Evolutionary conservation across 2,329 filamentous ascomycete species (phyloP), one percentile per base, ranked within the genome.

Genomic region (Colletotrichum simmondsii): DNA sequence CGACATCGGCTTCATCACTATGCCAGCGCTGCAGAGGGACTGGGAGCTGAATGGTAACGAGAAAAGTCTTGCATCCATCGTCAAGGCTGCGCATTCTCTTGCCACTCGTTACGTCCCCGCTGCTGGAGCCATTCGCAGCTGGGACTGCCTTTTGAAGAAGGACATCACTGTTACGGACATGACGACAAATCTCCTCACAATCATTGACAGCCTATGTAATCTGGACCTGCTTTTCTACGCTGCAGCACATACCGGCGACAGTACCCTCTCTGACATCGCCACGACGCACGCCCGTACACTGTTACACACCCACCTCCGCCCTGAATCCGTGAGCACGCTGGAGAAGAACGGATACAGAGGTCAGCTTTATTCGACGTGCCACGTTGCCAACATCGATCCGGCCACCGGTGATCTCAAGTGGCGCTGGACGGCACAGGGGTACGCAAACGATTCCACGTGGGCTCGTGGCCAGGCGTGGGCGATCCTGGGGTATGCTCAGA

Each of bases 1-100:
- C 67, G 87, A 89, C 58, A 83, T 90, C 79, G 86, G 85, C 0
- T 89, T 89, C 74, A 88, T 89, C 75, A 85, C 89, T 84, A 19
- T 42, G 37, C 4, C 83, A 86, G 26, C 87, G 87, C 0, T 84
- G 5, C 84, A 1, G 79, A 87, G 64, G 85, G 85, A 49, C 37
- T 42, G 83, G 84, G 19, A 81, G 85, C 5, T 89, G 85, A 84
- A 85, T 87, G 46, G 78, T 88, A 83, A 86, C 54, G 57, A 73
- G 2, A 67, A 79, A 26, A 85, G 84, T 30, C 75, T 86, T 0
- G 76, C 82, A 1, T 81, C 81, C 12, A 80, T 88, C 7, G 73
- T 85, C 2, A 83, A 81, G 5, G 87, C 87, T 0, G 86, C 87
- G 0, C 77, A 81, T 28, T 83, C 83, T 4, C 80, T 88, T 2